Percentiles rank a stretch among this genome's conserved stretches.
These are phyloP conservation scores for Fusarium mangiferae DNA, from an alignment of 2,329 filamentous ascomycete species.

Conservation along the genomic window DNA sequence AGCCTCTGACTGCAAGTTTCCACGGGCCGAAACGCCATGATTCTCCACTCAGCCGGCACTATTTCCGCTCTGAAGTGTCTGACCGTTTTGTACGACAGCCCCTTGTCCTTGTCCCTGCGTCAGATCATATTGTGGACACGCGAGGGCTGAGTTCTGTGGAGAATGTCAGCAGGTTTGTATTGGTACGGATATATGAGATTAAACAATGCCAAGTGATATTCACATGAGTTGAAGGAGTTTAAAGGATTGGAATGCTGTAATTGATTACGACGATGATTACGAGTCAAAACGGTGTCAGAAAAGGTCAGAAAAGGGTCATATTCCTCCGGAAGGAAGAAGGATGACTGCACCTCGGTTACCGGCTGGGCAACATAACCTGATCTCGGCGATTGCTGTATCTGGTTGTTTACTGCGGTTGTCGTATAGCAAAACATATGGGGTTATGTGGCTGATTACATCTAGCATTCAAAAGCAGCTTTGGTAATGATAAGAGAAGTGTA, in stretches of 20 bases:
- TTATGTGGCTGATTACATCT: accelerated
- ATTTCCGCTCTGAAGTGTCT: neutral
- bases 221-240: neutral
- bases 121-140: neutral
- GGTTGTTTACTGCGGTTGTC: neutral
- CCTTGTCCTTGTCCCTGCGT: neutral
- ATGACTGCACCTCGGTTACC: neutral
- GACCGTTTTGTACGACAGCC: neutral
- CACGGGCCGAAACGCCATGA: neutral
- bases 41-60: neutral
- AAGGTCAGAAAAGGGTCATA: neutral
- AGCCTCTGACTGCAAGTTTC: neutral
- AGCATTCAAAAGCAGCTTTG: accelerated
- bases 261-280: neutral
- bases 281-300: neutral
- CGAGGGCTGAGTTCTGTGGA: neutral
- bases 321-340: neutral
- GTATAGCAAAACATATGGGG: neutral
- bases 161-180: neutral
- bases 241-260: neutral
- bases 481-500: neutral
- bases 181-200: neutral
- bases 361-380: neutral
- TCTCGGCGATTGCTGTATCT: neutral
- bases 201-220: neutral